Conservation (phyloP, 495 filamentous ascomycete genomes). For the Xylaria acuta region DNA sequence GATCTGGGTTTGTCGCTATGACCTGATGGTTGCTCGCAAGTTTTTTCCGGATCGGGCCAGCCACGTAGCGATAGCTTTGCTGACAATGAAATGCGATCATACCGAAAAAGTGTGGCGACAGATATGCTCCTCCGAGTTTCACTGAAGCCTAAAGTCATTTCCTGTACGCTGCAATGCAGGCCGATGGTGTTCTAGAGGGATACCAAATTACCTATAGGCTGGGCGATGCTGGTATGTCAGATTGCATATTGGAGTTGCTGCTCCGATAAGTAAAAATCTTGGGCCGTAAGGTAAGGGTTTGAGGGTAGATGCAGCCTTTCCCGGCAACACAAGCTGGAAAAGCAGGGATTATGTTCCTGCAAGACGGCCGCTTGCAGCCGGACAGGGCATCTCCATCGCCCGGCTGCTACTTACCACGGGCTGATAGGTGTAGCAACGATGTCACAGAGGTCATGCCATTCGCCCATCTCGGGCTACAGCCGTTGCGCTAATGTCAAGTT, state of each 20-base stretch:
- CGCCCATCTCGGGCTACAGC: slow-evolving; percentile 19
- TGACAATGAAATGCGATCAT: slow-evolving; percentile 11
- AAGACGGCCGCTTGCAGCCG: slow-evolving; percentile 22
- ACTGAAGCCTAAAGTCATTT: slow-evolving; percentile 10
- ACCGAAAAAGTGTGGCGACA: slow-evolving; percentile 14
- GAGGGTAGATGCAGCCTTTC: slow-evolving; percentile 27
- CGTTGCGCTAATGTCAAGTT: slow-evolving; percentile 24
- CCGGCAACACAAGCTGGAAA: slow-evolving; percentile 19
- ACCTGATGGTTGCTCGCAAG: slow-evolving; percentile 1
- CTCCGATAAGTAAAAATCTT: slow-evolving; percentile 22
- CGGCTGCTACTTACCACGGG: slow-evolving; percentile 20
- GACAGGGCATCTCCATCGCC: slow-evolving; percentile 20
- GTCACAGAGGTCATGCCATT: slow-evolving; percentile 19
- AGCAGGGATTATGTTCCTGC: slow-evolving; percentile 26
- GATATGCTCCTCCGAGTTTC: neutral
- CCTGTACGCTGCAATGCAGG: slow-evolving; percentile 13
- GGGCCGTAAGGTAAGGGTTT: slow-evolving; percentile 12
- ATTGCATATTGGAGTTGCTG: slow-evolving; percentile 12
- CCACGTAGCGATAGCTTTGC: neutral
- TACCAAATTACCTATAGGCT: slow-evolving; percentile 3
- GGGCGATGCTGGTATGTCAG: slow-evolving; percentile 8
- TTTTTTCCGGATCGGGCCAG: neutral
- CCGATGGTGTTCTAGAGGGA: slow-evolving; percentile 8
- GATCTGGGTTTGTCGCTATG: neutral
- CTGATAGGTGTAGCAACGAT: slow-evolving; percentile 20